Conservation (phyloP, 371 early-diverging fungal genomes). For the Mucor mucedo region DNA sequence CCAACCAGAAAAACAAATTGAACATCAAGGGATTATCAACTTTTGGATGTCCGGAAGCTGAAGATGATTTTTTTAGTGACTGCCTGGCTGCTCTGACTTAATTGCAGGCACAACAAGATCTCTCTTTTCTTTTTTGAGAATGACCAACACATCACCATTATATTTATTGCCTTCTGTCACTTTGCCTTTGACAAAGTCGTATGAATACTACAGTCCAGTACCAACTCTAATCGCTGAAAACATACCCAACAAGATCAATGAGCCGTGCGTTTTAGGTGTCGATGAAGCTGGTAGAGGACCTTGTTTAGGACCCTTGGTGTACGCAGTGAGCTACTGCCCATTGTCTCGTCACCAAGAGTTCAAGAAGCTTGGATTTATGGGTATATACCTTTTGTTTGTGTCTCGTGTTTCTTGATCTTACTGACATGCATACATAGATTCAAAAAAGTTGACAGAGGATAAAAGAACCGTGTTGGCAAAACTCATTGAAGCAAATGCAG, state of each 20-base stretch:
- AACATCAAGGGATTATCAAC: too few species aligned
- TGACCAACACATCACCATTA: neutral
- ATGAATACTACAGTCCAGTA: slow-evolving; percentile 40
- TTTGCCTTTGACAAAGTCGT: slow-evolving; percentile 44
- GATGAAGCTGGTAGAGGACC: slow-evolving; percentile 99
- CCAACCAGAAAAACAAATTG: too few species aligned
- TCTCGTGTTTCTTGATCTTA: too few species aligned
- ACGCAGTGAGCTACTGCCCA: slow-evolving; percentile 84
- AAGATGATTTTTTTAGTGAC: too few species aligned
- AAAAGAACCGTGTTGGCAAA: slow-evolving; percentile 76
- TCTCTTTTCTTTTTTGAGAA: neutral
- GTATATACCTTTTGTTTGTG: slow-evolving; percentile 43
- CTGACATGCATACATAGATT: slow-evolving; percentile 62
- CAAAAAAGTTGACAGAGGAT: slow-evolving; percentile 83
- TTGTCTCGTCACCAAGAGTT: slow-evolving; percentile 65
- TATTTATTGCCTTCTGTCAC: slow-evolving; percentile 43
- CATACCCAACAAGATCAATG: slow-evolving; percentile 23
- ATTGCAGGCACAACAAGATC: neutral
- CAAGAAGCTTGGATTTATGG: slow-evolving; percentile 78
- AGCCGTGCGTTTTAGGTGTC: slow-evolving; percentile 88
- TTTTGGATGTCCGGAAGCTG: too few species aligned
- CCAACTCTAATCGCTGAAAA: slow-evolving; percentile 30
- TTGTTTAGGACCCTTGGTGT: slow-evolving; percentile 98
- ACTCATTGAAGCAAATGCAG: slow-evolving; percentile 57
- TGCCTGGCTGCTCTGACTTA: too few species aligned